Percentiles rank a stretch among this genome's conserved stretches.
These are phyloP conservation scores for Apiospora sp. DNA, from an alignment of 2,329 filamentous ascomycete species.

Conservation along the genomic window DNA sequence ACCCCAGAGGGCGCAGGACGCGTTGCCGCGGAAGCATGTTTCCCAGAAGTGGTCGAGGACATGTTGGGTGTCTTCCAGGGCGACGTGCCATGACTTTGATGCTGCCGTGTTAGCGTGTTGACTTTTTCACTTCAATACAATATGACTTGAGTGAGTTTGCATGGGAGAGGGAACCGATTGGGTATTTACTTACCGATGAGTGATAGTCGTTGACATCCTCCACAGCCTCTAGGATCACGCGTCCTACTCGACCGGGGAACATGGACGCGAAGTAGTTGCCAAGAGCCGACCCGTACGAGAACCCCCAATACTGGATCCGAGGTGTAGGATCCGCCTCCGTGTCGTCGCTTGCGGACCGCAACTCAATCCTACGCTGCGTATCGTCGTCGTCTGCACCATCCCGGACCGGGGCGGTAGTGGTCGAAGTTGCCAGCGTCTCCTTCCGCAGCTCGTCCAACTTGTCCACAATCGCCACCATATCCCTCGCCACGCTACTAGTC, in stretches of 20 bases:
- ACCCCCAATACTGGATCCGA: conserved; percentile 35
- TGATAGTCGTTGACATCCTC: conserved; percentile 39
- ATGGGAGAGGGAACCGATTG: too few species aligned
- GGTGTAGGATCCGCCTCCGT: neutral
- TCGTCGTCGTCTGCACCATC: neutral
- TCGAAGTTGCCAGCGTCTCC: neutral
- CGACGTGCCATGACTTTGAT: conserved; percentile 44
- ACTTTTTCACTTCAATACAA: too few species aligned
- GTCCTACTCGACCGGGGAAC: conserved; percentile 51
- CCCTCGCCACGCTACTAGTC: conserved; percentile 50
- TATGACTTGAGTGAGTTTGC: too few species aligned
- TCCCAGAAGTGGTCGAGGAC: conserved; percentile 45
- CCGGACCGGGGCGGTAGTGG: neutral
- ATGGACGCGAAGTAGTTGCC: conserved; percentile 51
- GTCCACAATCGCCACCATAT: conserved; percentile 55
- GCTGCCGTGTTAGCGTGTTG: neutral
- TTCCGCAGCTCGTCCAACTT: conserved; percentile 45
- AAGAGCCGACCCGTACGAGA: conserved; percentile 50
- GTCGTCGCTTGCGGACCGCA: neutral
- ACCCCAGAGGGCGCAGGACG: conserved; percentile 41
- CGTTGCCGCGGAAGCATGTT: conserved; percentile 45
- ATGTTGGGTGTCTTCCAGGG: conserved; percentile 48
- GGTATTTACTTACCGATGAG: conserved; percentile 34
- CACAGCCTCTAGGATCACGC: conserved; percentile 50
- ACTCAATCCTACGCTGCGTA: neutral